Evolutionary conservation across 1,139 yeast species (phyloP).

Genomic region (Cylindricascospora bacillispora): DNA sequence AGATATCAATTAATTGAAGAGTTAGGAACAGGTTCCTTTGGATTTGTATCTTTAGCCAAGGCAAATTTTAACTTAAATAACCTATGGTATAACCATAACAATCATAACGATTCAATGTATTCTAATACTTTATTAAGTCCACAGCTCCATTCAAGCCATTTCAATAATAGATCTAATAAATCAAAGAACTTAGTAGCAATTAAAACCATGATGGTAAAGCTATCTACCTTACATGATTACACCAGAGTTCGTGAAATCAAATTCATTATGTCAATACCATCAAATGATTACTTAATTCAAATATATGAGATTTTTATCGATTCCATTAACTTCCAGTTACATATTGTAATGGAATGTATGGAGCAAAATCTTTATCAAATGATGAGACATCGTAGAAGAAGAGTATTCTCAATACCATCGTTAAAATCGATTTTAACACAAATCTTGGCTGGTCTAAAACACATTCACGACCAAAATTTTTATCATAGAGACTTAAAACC

Average conservation of each 20-base stretch:
- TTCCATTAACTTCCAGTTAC: conserved; percentile 40
- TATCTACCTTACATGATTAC: conserved; percentile 42
- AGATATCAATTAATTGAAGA: conserved; percentile 40
- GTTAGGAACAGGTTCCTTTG: conserved; percentile 72
- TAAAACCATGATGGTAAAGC: conserved; percentile 56
- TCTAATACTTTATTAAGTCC: conserved; percentile 1
- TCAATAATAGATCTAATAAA: conserved; percentile 15
- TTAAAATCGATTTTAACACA: conserved; percentile 58
- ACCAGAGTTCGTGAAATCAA: conserved; percentile 57
- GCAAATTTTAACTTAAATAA: conserved; percentile 7
- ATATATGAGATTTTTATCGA: conserved; percentile 73
- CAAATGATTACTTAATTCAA: conserved; percentile 61
- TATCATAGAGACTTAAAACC: conserved; percentile 93
- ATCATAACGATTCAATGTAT: conserved; percentile 5
- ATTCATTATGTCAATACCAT: conserved; percentile 57
- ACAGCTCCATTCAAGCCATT: conserved; percentile 1
- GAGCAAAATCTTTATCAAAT: conserved; percentile 68
- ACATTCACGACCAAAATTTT: conserved; percentile 62
- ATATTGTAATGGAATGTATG: conserved; percentile 83
- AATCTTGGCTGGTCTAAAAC: conserved; percentile 60
- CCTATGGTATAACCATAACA: conserved; percentile 1
- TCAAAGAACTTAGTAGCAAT: conserved; percentile 56
- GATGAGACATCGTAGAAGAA: conserved; percentile 43
- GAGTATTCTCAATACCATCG: conserved; percentile 43
- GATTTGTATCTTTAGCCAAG: conserved; percentile 56